These are phyloP conservation scores for Oryza longistaminata DNA, from an alignment of 176 grass and related monocot genomes.

Conservation along the genomic window DNA sequence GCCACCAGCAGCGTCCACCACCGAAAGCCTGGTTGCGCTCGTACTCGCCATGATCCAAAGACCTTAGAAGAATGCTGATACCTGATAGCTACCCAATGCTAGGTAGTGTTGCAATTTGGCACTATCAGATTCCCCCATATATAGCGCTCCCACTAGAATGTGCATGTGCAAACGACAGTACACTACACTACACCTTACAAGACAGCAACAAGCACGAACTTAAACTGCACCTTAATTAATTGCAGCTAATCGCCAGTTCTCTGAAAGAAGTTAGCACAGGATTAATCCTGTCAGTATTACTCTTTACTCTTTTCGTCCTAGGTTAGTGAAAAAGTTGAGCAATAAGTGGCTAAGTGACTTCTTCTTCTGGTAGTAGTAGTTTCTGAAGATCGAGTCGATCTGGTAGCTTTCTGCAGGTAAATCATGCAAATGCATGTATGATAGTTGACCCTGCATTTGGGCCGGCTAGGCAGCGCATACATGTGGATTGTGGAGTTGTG, in stretches of 20 bases:
- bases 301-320: neutral
- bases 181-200: neutral
- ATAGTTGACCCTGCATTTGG: slow-evolving; percentile 39
- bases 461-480: neutral
- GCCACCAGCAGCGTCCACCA: too few relatives aligned
- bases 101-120: neutral
- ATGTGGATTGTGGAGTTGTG: neutral
- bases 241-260: neutral
- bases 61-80: neutral
- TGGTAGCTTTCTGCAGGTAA: neutral
- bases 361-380: neutral
- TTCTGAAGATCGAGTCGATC: neutral
- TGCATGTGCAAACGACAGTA: neutral
- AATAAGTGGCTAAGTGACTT: neutral
- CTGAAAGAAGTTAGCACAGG: neutral
- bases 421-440: neutral
- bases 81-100: neutral
- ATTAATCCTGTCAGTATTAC: neutral
- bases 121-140: neutral
- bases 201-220: neutral
- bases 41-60: neutral
- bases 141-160: neutral
- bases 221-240: neutral
- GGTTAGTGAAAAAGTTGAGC: neutral
- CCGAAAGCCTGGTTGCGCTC: neutral